A percentile compares a stretch with the other conserved stretches of the same genome.
Conservation (phyloP, 768 basidiomycete species). For the Boletus sp. region DNA sequence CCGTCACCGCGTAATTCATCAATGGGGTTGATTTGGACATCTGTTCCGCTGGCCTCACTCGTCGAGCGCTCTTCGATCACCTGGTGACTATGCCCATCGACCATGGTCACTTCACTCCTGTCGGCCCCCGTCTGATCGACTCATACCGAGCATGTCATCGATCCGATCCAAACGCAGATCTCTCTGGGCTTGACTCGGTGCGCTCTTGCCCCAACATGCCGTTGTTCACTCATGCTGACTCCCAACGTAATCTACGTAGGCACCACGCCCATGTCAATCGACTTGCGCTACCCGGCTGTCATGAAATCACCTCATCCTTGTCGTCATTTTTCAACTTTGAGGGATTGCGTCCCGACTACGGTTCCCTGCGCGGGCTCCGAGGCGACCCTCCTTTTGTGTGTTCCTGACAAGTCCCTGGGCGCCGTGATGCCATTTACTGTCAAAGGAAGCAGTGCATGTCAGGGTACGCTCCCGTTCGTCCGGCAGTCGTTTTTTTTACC, state of each 20-base stretch:
- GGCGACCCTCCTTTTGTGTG: slow-evolving; percentile 19
- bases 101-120: not conserved
- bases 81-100: not conserved
- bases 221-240: slow-evolving; percentile 6
- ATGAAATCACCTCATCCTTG: slow-evolving; percentile 25
- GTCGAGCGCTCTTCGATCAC: not conserved
- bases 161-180: not conserved
- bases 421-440: slow-evolving; percentile 25
- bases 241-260: slow-evolving; percentile 5
- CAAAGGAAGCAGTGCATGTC: slow-evolving; percentile 19
- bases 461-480: slow-evolving; percentile 1
- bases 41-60: slow-evolving; percentile 3
- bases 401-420: slow-evolving; percentile 24
- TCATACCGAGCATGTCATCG: not conserved
- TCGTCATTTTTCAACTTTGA: slow-evolving; percentile 10
- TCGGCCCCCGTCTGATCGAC: slow-evolving; percentile 3
- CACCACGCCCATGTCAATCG: slow-evolving; percentile 15
- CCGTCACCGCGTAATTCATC: not conserved
- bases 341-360: not conserved
- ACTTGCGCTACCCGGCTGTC: slow-evolving; percentile 6
- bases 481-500: not conserved
- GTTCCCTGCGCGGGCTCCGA: slow-evolving; percentile 32
- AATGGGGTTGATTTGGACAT: not conserved
- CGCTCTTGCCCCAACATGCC: slow-evolving; percentile 10
- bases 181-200: not conserved